Base-by-base conservation (phyloP, 176 grass and related monocot genomes). In the Alopecurus myosuroides region DNA sequence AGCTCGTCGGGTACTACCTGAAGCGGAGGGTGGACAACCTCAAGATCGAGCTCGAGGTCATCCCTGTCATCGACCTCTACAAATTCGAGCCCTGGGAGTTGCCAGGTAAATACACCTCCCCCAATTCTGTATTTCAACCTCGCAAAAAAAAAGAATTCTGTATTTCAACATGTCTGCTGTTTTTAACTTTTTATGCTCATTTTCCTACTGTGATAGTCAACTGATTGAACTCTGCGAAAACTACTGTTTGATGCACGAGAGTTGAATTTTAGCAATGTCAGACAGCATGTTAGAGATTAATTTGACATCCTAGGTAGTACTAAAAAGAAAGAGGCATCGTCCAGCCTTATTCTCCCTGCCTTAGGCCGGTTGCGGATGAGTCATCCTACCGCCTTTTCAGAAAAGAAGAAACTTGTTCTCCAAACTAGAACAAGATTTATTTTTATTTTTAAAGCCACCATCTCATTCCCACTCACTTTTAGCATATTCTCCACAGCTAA, bases 1-100 rank as follows among this genome's bases (percentile, higher is more conserved):
- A 99, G 60, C 46, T 99, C 58, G 89, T 99, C n/a, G 92, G 94
- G 15, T 96, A 99, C 84, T 99, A 99, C 71, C 92, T 99, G 70
- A 99, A 99, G 82, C 82, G 97, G 64, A 97, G 94, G 70, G 90
- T 89, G n/a, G 91, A 96, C 50, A 91, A 81, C n/a, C 84, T 99
- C 70, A 82, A 92, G 53, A 94, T 99, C 13, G 97, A 99, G 45
- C 88, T 99, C 2, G 97, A 99, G 75, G 91, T 99, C 55, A 96
- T 99, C 82, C 97, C 97, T 22, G 94, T 91, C 34, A 76, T 99
- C 1, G 90, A 96, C 35, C 91, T 99, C 17, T 99, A 99, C 81
- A 99, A 99, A 80, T 99, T 85, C 36, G 97, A 99, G 82, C 97
- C 97, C 42, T 99, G 97, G 97, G 97, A 99, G 58, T 14, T 99